These are phyloP conservation scores for Pythium grandisporangium DNA, from an alignment of 352 stramenopile genomes.

Conservation along the genomic window DNA sequence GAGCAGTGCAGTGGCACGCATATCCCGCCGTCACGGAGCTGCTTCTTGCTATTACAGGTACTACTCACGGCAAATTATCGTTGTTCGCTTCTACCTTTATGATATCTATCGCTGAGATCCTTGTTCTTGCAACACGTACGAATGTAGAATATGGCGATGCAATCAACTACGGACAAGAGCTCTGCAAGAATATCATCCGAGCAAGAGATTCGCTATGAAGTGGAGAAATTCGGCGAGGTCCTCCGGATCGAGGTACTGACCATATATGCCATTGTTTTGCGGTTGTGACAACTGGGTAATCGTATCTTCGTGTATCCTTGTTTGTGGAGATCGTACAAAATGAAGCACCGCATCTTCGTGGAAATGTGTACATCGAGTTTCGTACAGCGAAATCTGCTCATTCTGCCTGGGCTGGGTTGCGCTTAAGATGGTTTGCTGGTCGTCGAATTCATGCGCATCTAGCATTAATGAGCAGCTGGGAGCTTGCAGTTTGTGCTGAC, in stretches of 20 bases:
- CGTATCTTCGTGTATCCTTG: too few relatives aligned
- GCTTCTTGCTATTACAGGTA: slow-evolving; percentile 14
- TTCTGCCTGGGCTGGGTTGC: not conserved
- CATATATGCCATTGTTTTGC: not conserved
- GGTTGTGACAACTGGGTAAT: not conserved
- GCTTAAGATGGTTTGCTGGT: not conserved
- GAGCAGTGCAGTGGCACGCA: slow-evolving; percentile 6
- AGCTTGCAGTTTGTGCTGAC: not conserved
- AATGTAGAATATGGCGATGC: not conserved
- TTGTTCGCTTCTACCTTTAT: not conserved
- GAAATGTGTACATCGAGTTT: not conserved
- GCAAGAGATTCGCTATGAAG: not conserved
- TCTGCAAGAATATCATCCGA: not conserved
- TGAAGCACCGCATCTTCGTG: not conserved
- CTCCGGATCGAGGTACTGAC: not conserved
- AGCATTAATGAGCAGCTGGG: not conserved
- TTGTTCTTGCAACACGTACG: not conserved
- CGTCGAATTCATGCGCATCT: slow-evolving; percentile 1
- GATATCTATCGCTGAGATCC: not conserved
- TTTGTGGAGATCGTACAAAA: not conserved
- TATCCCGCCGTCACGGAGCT: not conserved
- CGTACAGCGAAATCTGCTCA: not conserved
- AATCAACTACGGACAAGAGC: not conserved
- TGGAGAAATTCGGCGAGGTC: not conserved
- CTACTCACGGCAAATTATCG: too few relatives aligned